A percentile compares a stretch with the other conserved stretches of the same genome.
These are phyloP conservation scores for Brassica hybrid DNA, from an alignment of 441 rosid species.

Conservation along the genomic window DNA sequence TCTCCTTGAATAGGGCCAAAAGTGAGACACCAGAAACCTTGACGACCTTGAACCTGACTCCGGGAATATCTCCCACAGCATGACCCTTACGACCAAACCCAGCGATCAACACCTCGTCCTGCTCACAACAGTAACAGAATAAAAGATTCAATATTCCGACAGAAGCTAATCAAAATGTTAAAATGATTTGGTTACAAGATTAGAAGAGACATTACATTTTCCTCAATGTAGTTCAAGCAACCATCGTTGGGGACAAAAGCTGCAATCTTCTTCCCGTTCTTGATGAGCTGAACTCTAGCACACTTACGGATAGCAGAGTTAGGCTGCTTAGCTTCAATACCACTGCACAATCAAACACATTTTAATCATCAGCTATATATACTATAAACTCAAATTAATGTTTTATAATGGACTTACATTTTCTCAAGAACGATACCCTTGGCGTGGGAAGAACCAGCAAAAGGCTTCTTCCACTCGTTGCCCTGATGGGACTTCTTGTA, in stretches of 20 bases:
- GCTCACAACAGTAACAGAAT: background rate
- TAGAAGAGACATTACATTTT: constrained; percentile 56
- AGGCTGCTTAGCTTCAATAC: constrained; percentile 69
- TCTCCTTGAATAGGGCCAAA: background rate
- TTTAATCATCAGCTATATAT: background rate
- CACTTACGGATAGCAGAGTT: constrained; percentile 70
- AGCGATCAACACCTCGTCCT: constrained; percentile 1
- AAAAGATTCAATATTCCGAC: background rate
- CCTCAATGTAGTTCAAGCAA: constrained; percentile 68
- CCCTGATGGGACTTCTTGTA: constrained; percentile 62
- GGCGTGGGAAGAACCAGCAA: constrained; percentile 66
- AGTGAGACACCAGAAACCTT: constrained; percentile 10
- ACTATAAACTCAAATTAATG: background rate
- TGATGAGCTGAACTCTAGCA: constrained; percentile 65
- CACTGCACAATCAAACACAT: constrained; percentile 44
- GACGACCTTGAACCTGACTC: background rate
- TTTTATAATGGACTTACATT: constrained; percentile 36
- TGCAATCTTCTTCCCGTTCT: constrained; percentile 67
- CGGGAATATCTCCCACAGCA: constrained; percentile 17
- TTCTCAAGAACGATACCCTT: constrained; percentile 66
- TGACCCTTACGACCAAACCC: constrained; percentile 14
- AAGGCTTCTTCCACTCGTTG: constrained; percentile 67
- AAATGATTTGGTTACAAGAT: background rate
- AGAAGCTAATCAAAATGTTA: background rate
- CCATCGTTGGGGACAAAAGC: constrained; percentile 76